Evolutionary conservation across 2,329 filamentous ascomycete genomes (phyloP).

Genomic region (Pseudogymnoascus sp.): DNA sequence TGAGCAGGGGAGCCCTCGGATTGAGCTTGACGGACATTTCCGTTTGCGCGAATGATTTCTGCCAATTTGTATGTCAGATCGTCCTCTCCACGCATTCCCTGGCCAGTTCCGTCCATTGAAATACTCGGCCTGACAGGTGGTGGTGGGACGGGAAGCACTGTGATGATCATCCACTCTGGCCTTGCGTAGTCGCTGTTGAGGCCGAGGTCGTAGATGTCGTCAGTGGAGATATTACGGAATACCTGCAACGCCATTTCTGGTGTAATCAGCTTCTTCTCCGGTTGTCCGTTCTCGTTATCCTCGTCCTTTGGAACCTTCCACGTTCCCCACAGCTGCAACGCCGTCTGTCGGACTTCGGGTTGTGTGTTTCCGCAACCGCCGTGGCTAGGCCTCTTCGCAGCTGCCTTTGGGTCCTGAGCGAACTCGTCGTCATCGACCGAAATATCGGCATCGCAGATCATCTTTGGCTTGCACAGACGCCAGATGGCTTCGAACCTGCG

Average conservation of each 20-base stretch:
- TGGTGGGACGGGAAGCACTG: constrained; percentile 87
- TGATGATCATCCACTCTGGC: constrained; percentile 97
- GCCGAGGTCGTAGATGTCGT: constrained; percentile 78
- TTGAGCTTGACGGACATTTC: constrained; percentile 84
- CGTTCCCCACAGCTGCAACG: constrained; percentile 69
- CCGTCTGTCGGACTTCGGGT: constrained; percentile 79
- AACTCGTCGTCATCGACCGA: constrained; percentile 58
- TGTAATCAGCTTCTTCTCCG: constrained; percentile 74
- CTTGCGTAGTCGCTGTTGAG: constrained; percentile 91
- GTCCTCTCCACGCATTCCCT: constrained; percentile 90
- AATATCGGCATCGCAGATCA: constrained; percentile 73
- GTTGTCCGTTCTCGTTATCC: constrained; percentile 54
- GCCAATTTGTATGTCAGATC: constrained; percentile 99
- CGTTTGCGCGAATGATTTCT: constrained; percentile 96
- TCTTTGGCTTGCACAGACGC: constrained; percentile 83
- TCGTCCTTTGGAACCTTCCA: constrained; percentile 68
- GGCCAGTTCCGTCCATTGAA: constrained; percentile 88
- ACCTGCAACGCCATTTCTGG: constrained; percentile 79
- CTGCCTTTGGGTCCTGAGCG: constrained; percentile 47
- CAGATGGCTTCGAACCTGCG: constrained; percentile 88
- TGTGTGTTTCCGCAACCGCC: constrained; percentile 91
- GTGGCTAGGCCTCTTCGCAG: constrained; percentile 49
- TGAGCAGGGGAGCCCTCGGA: constrained; percentile 87
- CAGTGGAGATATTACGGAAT: constrained; percentile 73
- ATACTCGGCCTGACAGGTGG: constrained; percentile 95